phyloP scores from a whole-genome alignment of 345 rosid genomes.

The Mallotus nudiflorus region DNA sequence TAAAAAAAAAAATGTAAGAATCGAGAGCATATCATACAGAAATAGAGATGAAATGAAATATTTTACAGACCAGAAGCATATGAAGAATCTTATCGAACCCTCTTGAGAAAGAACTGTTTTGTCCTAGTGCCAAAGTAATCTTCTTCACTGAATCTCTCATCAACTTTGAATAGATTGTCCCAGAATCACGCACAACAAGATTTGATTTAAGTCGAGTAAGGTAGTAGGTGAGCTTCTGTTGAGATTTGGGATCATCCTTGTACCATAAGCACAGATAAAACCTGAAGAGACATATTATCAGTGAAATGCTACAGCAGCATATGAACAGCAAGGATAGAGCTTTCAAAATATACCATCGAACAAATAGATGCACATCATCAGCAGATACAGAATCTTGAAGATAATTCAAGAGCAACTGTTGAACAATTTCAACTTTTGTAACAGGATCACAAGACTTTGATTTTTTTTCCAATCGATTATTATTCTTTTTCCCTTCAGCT shows the following conservation, averaged over 20 bases:
- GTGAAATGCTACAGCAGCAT: slow-evolving; percentile 24
- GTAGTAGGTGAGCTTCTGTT: slow-evolving; percentile 62
- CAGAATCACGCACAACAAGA: slow-evolving; percentile 77
- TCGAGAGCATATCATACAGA: slow-evolving; percentile 1
- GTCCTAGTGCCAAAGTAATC: slow-evolving; percentile 81
- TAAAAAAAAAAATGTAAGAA: slow-evolving; percentile 23
- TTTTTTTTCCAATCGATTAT: slow-evolving; percentile 22
- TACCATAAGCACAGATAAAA: slow-evolving; percentile 90
- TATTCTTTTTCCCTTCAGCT: slow-evolving; percentile 39
- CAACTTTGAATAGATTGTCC: slow-evolving; percentile 53
- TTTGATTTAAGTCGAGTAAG: slow-evolving; percentile 83
- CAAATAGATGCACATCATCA: slow-evolving; percentile 77
- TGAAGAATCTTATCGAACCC: slow-evolving; percentile 96
- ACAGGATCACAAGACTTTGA: slow-evolving; percentile 45
- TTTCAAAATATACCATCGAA: slow-evolving; percentile 69
- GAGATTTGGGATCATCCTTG: slow-evolving; percentile 83
- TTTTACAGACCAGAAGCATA: slow-evolving; percentile 89
- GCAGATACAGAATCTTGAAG: slow-evolving; percentile 81
- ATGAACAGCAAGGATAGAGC: slow-evolving; percentile 11
- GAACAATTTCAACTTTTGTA: slow-evolving; percentile 68
- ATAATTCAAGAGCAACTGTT: slow-evolving; percentile 87
- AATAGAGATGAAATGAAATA: slow-evolving; percentile 16
- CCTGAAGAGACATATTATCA: slow-evolving; percentile 52
- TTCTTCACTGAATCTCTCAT: slow-evolving; percentile 76
- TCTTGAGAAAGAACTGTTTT: slow-evolving; percentile 89